Evolutionary conservation across 805 yeast genomes (phyloP), one percentile per base, ranked within the genome.

Genomic region (Candida glaebosa): DNA sequence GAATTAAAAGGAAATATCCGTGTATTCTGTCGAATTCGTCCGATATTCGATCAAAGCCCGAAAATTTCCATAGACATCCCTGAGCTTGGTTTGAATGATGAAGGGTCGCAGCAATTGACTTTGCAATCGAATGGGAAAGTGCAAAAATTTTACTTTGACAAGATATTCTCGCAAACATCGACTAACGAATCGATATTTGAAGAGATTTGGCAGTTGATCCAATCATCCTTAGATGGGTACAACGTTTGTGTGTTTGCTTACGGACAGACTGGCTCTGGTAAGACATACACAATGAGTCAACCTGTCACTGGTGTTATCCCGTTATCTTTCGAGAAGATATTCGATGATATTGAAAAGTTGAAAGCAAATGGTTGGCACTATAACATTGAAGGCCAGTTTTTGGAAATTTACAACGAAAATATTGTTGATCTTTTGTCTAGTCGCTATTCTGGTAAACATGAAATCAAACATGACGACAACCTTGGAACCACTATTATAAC

Each of bases 191-290:
- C 78, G 18, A 76, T 93, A 0, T 93, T 89, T 61, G 83, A 79
- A 22, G 99, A 91, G 54, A 76, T 91, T 1, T 82, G 93, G 2
- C 96, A 89, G 58, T 63, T 91, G 17, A 81, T 91, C 2, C 96
- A 88, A 58, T 66, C 72, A 1, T 63, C 95, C 1, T 60, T 90
- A 10, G 95, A 91, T 61, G 99, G 99, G 0, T 81, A 73, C 54
- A 88, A 88, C 51, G 96, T 89, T 2, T 89, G 97, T 60, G 87
- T 93, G 1, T 89, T 89, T 62, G 96, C 96, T 4, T 91, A 93
- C 59, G 99, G 99, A 1, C 99, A 91, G 61, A 93, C 99, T 0
- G 96, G 87, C 76, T 67, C 97, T 0, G 99, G 99, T 3, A 91
- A 91, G 58, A 91, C 98, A 0, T 82, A 65, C 58, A 93, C 99